Base-by-base conservation (phyloP, 2,329 filamentous ascomycete genomes). In the Hypoxylon sp. region DNA sequence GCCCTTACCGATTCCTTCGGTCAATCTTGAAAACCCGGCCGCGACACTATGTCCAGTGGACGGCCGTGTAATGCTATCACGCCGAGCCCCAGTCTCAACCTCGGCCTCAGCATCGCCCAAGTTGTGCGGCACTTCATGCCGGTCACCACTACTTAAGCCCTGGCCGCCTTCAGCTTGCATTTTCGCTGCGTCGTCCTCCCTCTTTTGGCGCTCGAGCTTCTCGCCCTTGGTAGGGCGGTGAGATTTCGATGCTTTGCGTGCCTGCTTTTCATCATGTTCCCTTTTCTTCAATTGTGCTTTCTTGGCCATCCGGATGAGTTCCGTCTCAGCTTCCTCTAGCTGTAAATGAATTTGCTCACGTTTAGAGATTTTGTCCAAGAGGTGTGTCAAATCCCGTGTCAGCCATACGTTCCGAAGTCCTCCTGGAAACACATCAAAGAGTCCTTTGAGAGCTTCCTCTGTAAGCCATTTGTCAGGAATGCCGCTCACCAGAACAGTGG, bases 331-430 rank as follows among this genome's bases (percentile, higher is more conserved):
- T 7, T 81, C 81, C 77, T 99, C 96, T 0, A 99, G 87, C 62
- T 85, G 83, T 46, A 85, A 79, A 51, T 95, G 94, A 13, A 97
- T 83, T 7, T 86, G 82, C 68, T 94, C 89, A 49, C 96, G 88
- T 70, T 89, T 83, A 54, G 92, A 88, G 50, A 98, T 92, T 78
- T 98, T 98, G 68, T 95, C 91, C 51, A 93, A 87, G 10, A 99
- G 86, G 7, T 91, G 87, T 48, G 95, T 93, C 72, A 94, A 91
- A 77, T 99, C 93, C 68, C 95, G 89, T 66, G 98, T 99, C 74
- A 99, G 90, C 95, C 95, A 99, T 51, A 99, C 92, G 73, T 98
- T 98, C 66, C 93, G 89, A 76, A 99, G 91, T 31, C 96, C 96
- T 20, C 96, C 96, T 0, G 96, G 96, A 74, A 98, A 98, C 1